Percentiles rank a stretch among this genome's conserved stretches.
These are phyloP conservation scores for Nakazawaea holstii DNA, from an alignment of 805 yeast genomes.

Conservation along the genomic window DNA sequence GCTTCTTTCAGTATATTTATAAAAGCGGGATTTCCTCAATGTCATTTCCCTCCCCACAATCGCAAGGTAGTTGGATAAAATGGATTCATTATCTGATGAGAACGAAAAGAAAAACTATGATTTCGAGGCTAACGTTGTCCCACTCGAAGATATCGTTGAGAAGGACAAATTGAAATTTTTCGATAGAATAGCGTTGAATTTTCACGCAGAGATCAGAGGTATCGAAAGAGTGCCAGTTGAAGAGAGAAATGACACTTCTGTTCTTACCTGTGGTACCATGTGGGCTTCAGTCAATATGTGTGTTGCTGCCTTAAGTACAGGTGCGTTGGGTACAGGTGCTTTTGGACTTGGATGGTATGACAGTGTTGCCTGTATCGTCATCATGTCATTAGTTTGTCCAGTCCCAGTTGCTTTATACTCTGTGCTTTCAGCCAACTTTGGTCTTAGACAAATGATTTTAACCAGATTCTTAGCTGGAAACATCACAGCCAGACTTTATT, in stretches of 20 bases:
- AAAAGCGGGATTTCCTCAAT: no score
- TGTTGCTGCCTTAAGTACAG: conserved; percentile 31
- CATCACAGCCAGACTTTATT: conserved; percentile 26
- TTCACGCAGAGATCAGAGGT: conserved; percentile 25
- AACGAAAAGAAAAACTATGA: not conserved
- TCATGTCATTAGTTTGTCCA: conserved; percentile 30
- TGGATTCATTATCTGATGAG: not conserved
- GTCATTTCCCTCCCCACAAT: no score
- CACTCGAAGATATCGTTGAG: not conserved
- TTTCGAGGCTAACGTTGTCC: conserved; percentile 5
- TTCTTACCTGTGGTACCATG: conserved; percentile 37
- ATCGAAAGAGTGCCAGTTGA: conserved; percentile 39
- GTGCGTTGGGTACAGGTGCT: conserved; percentile 32
- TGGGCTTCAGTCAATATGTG: conserved; percentile 45
- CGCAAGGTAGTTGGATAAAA: not conserved
- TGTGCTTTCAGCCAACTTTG: conserved; percentile 31
- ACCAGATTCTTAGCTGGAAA: conserved; percentile 29
- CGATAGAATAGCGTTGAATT: conserved; percentile 3
- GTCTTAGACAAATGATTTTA: conserved; percentile 32
- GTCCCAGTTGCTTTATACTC: conserved; percentile 34
- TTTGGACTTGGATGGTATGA: conserved; percentile 16
- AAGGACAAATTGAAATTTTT: conserved; percentile 2
- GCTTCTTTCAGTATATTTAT: no score
- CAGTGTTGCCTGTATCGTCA: conserved; percentile 13
- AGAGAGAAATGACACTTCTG: conserved; percentile 31